These are phyloP conservation scores for Leucaena leucocephala DNA, from an alignment of 306 rosid genomes.

Conservation along the genomic window DNA sequence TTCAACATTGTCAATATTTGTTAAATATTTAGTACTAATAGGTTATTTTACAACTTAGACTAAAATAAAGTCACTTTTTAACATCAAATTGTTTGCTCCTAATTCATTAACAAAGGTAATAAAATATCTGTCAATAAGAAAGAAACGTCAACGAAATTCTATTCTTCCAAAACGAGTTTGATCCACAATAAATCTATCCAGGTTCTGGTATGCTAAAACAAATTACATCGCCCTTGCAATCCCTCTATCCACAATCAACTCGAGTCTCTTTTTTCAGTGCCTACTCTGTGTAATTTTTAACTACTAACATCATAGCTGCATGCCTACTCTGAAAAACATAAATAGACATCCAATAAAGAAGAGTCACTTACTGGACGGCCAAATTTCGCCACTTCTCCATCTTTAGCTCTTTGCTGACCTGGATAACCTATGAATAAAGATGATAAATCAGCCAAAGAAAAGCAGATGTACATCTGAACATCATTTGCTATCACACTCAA, in stretches of 20 bases:
- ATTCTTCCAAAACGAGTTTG: neutral
- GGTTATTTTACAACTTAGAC: slow-evolving; percentile 12
- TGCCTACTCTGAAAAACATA: slow-evolving; percentile 25
- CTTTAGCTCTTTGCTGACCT: slow-evolving; percentile 78
- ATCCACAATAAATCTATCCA: neutral
- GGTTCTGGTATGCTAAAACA: neutral
- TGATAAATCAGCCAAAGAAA: slow-evolving; percentile 17
- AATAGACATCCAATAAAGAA: slow-evolving; percentile 17
- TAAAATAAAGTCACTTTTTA: neutral
- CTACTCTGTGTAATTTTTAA: neutral
- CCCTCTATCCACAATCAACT: neutral
- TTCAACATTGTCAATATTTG: neutral
- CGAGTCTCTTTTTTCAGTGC: neutral
- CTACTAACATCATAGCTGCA: slow-evolving; percentile 6
- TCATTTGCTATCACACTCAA: slow-evolving; percentile 15
- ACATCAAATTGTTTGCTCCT: neutral
- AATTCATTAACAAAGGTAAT: neutral
- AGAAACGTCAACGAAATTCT: neutral
- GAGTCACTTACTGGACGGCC: slow-evolving; percentile 86
- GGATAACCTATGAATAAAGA: slow-evolving; percentile 65
- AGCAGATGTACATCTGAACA: slow-evolving; percentile 7
- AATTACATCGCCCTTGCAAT: neutral
- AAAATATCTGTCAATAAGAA: neutral
- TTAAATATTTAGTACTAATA: neutral
- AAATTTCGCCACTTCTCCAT: slow-evolving; percentile 73